These are phyloP conservation scores for Pisolithus albus DNA, from an alignment of 768 basidiomycete species.

Conservation along the genomic window DNA sequence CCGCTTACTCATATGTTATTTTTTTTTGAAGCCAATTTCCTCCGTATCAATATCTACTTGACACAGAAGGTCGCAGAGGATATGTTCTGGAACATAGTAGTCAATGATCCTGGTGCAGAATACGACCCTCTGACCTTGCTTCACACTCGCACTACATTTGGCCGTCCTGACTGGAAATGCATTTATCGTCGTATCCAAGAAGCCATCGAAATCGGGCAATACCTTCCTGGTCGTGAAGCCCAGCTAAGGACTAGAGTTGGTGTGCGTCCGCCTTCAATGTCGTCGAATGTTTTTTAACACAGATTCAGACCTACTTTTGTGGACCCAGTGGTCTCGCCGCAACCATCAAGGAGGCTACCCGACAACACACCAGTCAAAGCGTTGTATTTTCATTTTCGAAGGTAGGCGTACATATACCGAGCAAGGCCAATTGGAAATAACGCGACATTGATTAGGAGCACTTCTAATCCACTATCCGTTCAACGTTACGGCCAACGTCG, in stretches of 20 bases:
- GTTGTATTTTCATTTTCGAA: slow-evolving; percentile 81
- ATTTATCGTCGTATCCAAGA: slow-evolving; percentile 71
- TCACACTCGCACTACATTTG: slow-evolving; percentile 83
- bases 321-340: slow-evolving; percentile 71
- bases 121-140: slow-evolving; percentile 88
- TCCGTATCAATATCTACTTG: slow-evolving; percentile 86
- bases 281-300: not conserved
- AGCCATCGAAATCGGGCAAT: slow-evolving; percentile 77
- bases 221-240: slow-evolving; percentile 70
- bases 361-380: slow-evolving; percentile 43
- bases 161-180: slow-evolving; percentile 82
- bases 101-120: slow-evolving; percentile 79
- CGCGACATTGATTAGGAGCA: slow-evolving; percentile 41
- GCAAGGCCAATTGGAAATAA: slow-evolving; percentile 6
- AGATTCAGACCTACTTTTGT: slow-evolving; percentile 72
- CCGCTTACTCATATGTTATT: slow-evolving; percentile 8
- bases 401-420: slow-evolving; percentile 35
- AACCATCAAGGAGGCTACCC: slow-evolving; percentile 65
- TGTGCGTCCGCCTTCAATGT: slow-evolving; percentile 38
- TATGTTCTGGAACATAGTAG: slow-evolving; percentile 88
- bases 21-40: slow-evolving; percentile 64
- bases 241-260: slow-evolving; percentile 81
- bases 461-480: slow-evolving; percentile 33
- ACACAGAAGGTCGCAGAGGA: slow-evolving; percentile 81
- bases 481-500: too few relatives aligned